A percentile compares a stretch with the other conserved stretches of the same genome.
These are phyloP conservation scores for Coemansia aciculifera DNA, from an alignment of 192 early-diverging fungal genomes.

Conservation along the genomic window DNA sequence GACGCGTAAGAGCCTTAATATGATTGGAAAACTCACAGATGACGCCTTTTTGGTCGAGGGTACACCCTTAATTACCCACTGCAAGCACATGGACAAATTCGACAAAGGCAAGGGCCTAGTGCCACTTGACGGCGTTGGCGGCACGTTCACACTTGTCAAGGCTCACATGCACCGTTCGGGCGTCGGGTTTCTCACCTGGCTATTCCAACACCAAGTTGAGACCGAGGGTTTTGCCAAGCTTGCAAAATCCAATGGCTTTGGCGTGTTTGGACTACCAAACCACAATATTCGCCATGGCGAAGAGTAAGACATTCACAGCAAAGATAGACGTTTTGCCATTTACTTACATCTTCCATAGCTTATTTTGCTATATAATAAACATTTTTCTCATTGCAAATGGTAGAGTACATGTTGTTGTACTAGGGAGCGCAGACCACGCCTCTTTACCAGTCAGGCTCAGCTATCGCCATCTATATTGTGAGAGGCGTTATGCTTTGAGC, in stretches of 20 bases:
- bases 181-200: conserved; percentile 61
- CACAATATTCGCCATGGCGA: conserved; percentile 62
- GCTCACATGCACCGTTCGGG: conserved; percentile 67
- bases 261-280: conserved; percentile 63
- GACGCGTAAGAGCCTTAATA: conserved; percentile 54
- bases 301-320: not conserved
- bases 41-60: conserved; percentile 36
- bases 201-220: conserved; percentile 68
- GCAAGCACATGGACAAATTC: conserved; percentile 42
- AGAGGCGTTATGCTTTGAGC: no score
- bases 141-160: conserved; percentile 66
- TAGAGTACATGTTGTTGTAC: not conserved
- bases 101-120: conserved; percentile 47
- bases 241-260: conserved; percentile 63
- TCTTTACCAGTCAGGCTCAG: not conserved
- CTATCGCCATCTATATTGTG: not conserved
- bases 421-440: not conserved
- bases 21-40: conserved; percentile 41
- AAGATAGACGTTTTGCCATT: not conserved
- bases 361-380: no score
- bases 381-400: no score
- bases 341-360: not conserved
- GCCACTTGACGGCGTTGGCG: conserved; percentile 66
- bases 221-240: conserved; percentile 74
- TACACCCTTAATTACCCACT: conserved; percentile 27